A percentile compares a stretch with the other conserved stretches of the same genome.
These are phyloP conservation scores for Macrolepiota fuliginosa DNA, from an alignment of 768 basidiomycete species.

Conservation along the genomic window DNA sequence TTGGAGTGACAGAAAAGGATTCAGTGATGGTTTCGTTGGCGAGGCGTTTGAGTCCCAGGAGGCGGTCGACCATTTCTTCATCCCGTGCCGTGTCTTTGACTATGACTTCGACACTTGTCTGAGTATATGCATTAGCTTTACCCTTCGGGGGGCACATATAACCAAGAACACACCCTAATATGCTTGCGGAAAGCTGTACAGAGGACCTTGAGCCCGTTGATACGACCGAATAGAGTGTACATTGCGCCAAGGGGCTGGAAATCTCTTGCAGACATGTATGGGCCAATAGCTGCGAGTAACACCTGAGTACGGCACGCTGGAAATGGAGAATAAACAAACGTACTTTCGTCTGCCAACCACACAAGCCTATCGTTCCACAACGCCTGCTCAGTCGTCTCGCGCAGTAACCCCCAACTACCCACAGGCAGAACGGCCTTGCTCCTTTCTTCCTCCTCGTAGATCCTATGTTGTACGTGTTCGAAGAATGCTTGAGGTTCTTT, in stretches of 20 bases:
- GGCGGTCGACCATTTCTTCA: constrained; percentile 73
- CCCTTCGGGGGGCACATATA: neutral
- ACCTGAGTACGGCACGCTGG: neutral
- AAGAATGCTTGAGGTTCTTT: constrained; percentile 54
- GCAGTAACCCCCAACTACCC: constrained; percentile 46
- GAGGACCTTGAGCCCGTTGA: constrained; percentile 51
- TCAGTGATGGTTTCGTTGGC: constrained; percentile 47
- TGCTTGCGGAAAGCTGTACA: constrained; percentile 59
- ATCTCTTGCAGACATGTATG: constrained; percentile 47
- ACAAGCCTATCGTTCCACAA: constrained; percentile 42
- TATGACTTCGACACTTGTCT: constrained; percentile 61
- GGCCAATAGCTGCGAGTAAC: constrained; percentile 44
- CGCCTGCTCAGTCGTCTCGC: constrained; percentile 52
- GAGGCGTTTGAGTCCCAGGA: constrained; percentile 66
- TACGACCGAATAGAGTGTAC: constrained; percentile 61
- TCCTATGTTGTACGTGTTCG: constrained; percentile 38
- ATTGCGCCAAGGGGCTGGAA: constrained; percentile 44
- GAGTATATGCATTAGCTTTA: neutral
- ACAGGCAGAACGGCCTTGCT: constrained; percentile 48
- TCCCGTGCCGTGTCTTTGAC: constrained; percentile 63
- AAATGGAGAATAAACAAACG: constrained; percentile 13
- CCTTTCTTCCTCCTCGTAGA: constrained; percentile 57
- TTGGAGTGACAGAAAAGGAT: constrained; percentile 41
- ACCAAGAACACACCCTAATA: constrained; percentile 46
- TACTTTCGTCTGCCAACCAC: constrained; percentile 35